Evolutionary conservation across 2,329 filamentous ascomycete species (phyloP), one percentile per base, ranked within the genome.

Genomic region (Fusarium begoniae): DNA sequence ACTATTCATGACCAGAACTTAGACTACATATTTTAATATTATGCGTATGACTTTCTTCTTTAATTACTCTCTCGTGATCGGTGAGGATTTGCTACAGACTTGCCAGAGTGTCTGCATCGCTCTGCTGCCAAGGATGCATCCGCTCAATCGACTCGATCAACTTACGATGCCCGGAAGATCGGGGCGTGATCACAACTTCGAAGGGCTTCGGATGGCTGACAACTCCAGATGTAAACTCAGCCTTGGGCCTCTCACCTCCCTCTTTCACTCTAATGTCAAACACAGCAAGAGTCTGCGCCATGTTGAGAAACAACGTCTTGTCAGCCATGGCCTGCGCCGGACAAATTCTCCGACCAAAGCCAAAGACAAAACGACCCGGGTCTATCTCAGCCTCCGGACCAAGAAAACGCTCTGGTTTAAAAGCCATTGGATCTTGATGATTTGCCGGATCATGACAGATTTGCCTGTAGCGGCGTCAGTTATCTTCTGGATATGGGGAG

Each of bases 241-340:
- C 53, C 35, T 22, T 41, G 6, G 41, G 26, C n/a, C 44, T 37
- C 10, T 66, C 24, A 8, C 17, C 26, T 12, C 50, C 40, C 5
- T 47, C 32, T 20, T 44, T 45, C 8, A 51, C 14, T 9, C 28
- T 62, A 8, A 88, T 80, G 11, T 81, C 77, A 61, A 88, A 89
- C 0, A 84, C 85, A 0, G 87, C 80, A 6, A 90, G 79, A 0
- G 82, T 78, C 44, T 85, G 85, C 1, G 80, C 85, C 28, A 83
- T 71, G 7, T 69, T 82, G 22, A 83, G 69, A 59, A 78, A 83
- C 5, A 82, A 22, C 12, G 77, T 71, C 8, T 75, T 63, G 20
- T 79, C 76, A 1, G 80, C 77, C 14, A 83, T 67, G 26, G 75
- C 66, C 1, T 76, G 74, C 0, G 81, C 82, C 1, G 81, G 78